Percentiles rank a stretch among this genome's conserved stretches.
These are phyloP conservation scores for Mantamonas sphyraenae DNA, from an alignment of 78 protist species.

Conservation along the genomic window DNA sequence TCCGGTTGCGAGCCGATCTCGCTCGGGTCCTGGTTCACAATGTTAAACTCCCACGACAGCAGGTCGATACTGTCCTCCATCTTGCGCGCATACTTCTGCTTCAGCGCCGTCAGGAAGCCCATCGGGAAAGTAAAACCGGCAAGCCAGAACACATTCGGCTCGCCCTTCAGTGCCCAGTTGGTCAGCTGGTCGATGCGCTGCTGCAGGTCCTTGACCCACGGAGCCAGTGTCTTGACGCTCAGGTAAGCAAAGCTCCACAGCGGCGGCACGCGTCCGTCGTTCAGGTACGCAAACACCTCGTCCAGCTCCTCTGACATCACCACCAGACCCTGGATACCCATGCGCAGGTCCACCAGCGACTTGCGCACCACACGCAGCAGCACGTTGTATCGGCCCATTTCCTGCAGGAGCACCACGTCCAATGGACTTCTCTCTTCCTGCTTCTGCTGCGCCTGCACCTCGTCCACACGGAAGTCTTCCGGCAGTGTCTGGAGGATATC, in stretches of 20 bases:
- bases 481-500: conserved; percentile 36
- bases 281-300: conserved; percentile 25
- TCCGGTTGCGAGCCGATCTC: conserved; percentile 31
- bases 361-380: conserved; percentile 33
- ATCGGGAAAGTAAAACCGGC: conserved; percentile 84
- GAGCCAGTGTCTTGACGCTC: conserved; percentile 61
- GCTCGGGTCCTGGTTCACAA: conserved; percentile 10
- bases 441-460: background rate
- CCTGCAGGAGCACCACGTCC: conserved; percentile 59
- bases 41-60: conserved; percentile 63
- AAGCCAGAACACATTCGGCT: conserved; percentile 71
- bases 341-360: conserved; percentile 31
- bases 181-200: conserved; percentile 48
- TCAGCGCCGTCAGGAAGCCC: conserved; percentile 80
- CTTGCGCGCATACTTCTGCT: conserved; percentile 56
- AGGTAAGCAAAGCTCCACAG: conserved; percentile 61
- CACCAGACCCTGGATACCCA: conserved; percentile 68
- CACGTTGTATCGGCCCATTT: conserved; percentile 65
- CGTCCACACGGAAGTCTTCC: conserved; percentile 4
- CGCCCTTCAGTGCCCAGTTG: conserved; percentile 28
- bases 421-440: conserved; percentile 36
- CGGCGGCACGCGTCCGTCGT: conserved; percentile 57
- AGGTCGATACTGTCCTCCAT: conserved; percentile 56
- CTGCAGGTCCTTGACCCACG: conserved; percentile 69
- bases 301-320: conserved; percentile 79